phyloP scores from a whole-genome alignment of 2,329 filamentous ascomycete genomes.

The Gliomastix tumulicola region DNA sequence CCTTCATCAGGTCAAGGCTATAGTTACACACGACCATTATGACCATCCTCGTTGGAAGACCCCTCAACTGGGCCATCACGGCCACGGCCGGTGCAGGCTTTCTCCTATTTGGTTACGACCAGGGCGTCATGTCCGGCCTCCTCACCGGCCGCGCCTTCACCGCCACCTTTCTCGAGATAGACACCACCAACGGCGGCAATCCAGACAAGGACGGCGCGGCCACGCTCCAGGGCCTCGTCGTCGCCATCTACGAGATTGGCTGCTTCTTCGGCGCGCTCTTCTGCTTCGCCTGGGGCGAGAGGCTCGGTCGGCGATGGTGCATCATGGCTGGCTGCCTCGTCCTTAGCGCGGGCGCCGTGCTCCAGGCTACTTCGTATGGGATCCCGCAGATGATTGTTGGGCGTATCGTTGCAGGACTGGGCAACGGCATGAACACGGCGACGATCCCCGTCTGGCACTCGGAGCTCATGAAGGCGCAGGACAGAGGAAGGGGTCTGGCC shows the following conservation, averaged over 20 bases:
- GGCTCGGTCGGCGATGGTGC: constrained; percentile 29
- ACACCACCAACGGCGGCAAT: constrained; percentile 21
- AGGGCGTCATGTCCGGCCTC: constrained; percentile 31
- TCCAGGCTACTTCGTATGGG: constrained; percentile 29
- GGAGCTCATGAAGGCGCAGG: constrained; percentile 33
- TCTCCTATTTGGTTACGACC: constrained; percentile 26
- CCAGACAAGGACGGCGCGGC: too few species aligned
- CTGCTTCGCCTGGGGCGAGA: constrained; percentile 30
- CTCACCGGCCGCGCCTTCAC: constrained; percentile 16
- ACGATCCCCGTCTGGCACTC: constrained; percentile 26
- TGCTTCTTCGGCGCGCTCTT: constrained; percentile 38
- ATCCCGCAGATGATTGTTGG: constrained; percentile 31
- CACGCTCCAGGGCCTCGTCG: constrained; percentile 27
- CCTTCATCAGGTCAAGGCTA: too few species aligned
- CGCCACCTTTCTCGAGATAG: constrained; percentile 29
- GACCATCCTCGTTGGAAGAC: constrained; percentile 16
- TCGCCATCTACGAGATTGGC: constrained; percentile 36
- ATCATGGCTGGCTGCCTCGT: constrained; percentile 16
- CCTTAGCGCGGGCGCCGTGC: constrained; percentile 25
- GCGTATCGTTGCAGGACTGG: constrained; percentile 31
- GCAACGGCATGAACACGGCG: constrained; percentile 20
- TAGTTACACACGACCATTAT: neutral
- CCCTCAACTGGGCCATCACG: constrained; percentile 30
- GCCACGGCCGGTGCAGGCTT: constrained; percentile 26
- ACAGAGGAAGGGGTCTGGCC: constrained; percentile 33